phyloP scores from a whole-genome alignment of 768 basidiomycete genomes.

The Saitozyma podzolica region DNA sequence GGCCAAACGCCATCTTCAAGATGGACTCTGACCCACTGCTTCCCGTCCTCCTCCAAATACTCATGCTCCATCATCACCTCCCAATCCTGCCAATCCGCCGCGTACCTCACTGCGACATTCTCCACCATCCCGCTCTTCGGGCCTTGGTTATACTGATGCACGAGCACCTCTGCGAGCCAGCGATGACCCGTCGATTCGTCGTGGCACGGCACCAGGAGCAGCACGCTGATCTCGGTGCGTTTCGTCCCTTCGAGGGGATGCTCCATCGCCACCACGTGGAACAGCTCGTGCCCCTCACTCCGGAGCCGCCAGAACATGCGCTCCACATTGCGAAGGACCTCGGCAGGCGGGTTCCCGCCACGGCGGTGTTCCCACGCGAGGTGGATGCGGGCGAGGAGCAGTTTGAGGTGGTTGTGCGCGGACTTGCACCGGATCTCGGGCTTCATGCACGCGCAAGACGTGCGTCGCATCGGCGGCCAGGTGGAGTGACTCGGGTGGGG shows the following conservation, averaged over 20 bases:
- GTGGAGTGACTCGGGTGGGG: too few species aligned
- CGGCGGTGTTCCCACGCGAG: too few species aligned
- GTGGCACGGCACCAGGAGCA: conserved; percentile 17
- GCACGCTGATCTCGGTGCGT: conserved; percentile 14
- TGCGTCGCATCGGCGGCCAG: too few species aligned
- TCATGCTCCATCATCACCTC: conserved; percentile 1
- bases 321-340: neutral
- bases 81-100: conserved; percentile 27
- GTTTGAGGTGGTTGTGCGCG: too few species aligned
- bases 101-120: conserved; percentile 14
- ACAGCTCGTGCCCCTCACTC: conserved; percentile 12
- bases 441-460: too few species aligned
- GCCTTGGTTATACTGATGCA: conserved; percentile 1
- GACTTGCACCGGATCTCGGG: too few species aligned
- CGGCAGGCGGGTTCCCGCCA: too few species aligned
- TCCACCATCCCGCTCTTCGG: conserved; percentile 3
- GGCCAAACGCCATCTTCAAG: conserved; percentile 1
- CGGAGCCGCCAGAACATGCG: conserved; percentile 10
- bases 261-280: conserved; percentile 18
- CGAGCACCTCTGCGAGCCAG: conserved; percentile 20
- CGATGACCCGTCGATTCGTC: conserved; percentile 13
- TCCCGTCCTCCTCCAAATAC: neutral
- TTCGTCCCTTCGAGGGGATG: neutral
- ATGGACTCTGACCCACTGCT: neutral
- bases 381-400: too few species aligned